Conservation (phyloP, 495 filamentous ascomycete species). For the Ramalina intermedia region DNA sequence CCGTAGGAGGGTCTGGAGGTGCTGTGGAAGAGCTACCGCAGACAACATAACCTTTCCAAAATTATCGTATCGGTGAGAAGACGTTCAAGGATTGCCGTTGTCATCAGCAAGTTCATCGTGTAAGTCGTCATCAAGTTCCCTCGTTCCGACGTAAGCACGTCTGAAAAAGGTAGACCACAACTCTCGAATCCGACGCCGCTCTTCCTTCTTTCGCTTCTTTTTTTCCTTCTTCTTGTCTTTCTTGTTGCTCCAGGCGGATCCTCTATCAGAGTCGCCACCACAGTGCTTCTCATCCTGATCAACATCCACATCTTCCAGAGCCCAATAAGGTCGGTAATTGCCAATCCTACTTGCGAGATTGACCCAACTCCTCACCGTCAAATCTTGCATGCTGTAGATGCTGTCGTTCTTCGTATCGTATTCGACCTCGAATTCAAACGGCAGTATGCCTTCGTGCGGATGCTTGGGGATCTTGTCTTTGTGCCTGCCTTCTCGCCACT, state of each 20-base stretch:
- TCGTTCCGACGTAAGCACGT: constrained; percentile 66
- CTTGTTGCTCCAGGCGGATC: constrained; percentile 9
- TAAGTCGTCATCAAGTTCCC: constrained; percentile 49
- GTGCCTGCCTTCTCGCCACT: constrained; percentile 41
- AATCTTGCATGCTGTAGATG: constrained; percentile 59
- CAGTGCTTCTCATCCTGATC: constrained; percentile 14
- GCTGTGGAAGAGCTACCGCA: not conserved
- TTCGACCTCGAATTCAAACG: constrained; percentile 67
- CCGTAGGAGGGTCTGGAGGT: not conserved
- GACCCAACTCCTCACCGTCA: constrained; percentile 74
- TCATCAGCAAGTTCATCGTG: constrained; percentile 19
- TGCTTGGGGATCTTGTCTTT: constrained; percentile 35
- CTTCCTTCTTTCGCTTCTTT: constrained; percentile 29
- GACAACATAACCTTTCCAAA: not conserved
- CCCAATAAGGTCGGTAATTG: constrained; percentile 24
- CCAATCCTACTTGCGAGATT: constrained; percentile 68
- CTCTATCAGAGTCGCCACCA: constrained; percentile 8
- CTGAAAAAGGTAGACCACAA: constrained; percentile 63
- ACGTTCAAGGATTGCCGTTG: not conserved
- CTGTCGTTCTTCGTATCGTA: constrained; percentile 69
- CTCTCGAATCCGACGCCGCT: constrained; percentile 36
- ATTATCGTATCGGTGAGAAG: not conserved
- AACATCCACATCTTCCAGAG: constrained; percentile 9
- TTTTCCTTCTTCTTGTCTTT: constrained; percentile 16
- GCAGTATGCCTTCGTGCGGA: constrained; percentile 29